Conservation (phyloP, 805 yeast genomes). For the Pichia ethanolica region DNA sequence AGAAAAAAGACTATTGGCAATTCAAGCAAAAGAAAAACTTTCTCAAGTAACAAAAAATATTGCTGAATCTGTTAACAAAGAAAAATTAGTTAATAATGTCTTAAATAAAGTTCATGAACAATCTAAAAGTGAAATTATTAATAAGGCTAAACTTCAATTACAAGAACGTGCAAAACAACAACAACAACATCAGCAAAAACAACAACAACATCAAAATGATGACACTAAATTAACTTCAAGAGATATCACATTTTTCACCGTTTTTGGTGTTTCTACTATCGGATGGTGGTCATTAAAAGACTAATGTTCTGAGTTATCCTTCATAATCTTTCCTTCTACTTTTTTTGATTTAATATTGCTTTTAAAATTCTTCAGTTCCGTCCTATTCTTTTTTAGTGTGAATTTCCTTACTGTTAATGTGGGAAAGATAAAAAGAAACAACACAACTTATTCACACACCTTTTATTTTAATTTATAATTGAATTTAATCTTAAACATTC, state of each 20-base stretch:
- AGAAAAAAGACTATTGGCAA: background rate
- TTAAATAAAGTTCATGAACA: slow-evolving; percentile 1
- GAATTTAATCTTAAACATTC: too few species aligned
- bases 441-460: too few species aligned
- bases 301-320: background rate
- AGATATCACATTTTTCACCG: slow-evolving; percentile 21
- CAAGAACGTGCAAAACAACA: slow-evolving; percentile 5
- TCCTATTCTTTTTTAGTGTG: background rate
- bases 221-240: slow-evolving; percentile 6
- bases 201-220: background rate
- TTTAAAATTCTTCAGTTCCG: background rate
- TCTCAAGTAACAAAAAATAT: background rate
- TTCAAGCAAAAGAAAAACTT: background rate
- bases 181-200: slow-evolving; percentile 1
- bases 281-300: slow-evolving; percentile 29
- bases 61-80: background rate
- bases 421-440: too few species aligned
- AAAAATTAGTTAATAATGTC: background rate
- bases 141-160: slow-evolving; percentile 10
- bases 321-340: background rate
- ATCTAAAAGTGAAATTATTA: slow-evolving; percentile 6
- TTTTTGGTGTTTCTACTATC: slow-evolving; percentile 20
- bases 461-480: too few species aligned
- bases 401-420: too few species aligned
- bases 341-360: background rate